Conservation (phyloP, 768 basidiomycete species). For the Chalciporus pseudorubinellus region DNA sequence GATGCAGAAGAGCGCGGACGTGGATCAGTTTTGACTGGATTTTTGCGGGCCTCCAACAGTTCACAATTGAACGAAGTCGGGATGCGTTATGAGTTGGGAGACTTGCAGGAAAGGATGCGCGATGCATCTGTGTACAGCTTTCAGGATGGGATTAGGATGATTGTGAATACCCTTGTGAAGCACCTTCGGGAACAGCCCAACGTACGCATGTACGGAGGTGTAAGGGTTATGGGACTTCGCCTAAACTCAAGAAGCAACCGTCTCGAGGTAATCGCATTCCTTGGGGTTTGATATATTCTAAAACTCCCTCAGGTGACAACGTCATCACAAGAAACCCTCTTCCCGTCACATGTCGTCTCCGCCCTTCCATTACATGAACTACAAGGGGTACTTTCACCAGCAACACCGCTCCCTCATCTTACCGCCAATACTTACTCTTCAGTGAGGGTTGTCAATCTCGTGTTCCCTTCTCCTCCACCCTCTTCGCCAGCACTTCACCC, state of each 20-base stretch:
- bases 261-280: constrained; percentile 43
- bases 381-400: constrained; percentile 39
- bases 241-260: constrained; percentile 31
- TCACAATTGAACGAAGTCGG: constrained; percentile 9
- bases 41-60: constrained; percentile 33
- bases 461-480: constrained; percentile 57
- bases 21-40: constrained; percentile 70
- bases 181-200: constrained; percentile 48
- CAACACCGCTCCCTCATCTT: constrained; percentile 57
- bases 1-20: constrained; percentile 62
- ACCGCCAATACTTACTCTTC: constrained; percentile 69
- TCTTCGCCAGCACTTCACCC: constrained; percentile 57
- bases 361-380: constrained; percentile 66
- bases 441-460: constrained; percentile 85
- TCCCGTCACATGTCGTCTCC: constrained; percentile 71
- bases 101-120: constrained; percentile 46
- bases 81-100: constrained; percentile 48
- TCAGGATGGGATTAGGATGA: constrained; percentile 65
- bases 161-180: constrained; percentile 56
- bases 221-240: constrained; percentile 37
- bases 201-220: constrained; percentile 53
- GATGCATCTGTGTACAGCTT: constrained; percentile 81
- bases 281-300: constrained; percentile 3
- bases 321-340: constrained; percentile 33
- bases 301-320: constrained; percentile 31